phyloP scores from a whole-genome alignment of 352 stramenopile genomes.

The Globisporangium nodosum region DNA sequence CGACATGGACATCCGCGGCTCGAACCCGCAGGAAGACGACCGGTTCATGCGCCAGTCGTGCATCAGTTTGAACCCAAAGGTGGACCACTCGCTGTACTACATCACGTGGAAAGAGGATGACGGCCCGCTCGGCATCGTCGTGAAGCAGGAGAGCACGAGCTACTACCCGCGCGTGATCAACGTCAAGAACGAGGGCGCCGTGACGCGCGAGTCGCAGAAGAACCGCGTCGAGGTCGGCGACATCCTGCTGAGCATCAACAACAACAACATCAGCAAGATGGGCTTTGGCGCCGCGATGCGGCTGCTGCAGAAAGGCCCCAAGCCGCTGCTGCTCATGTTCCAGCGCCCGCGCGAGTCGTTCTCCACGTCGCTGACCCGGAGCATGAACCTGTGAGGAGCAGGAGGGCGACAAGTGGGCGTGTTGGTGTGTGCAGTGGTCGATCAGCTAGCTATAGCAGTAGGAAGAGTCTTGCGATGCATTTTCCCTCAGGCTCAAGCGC shows the following conservation, averaged over 20 bases:
- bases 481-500: too few species aligned
- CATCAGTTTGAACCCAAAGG: conserved; percentile 77
- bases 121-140: conserved; percentile 77
- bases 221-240: conserved; percentile 81
- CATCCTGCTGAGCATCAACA: conserved; percentile 83
- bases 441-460: too few species aligned
- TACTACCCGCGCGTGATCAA: conserved; percentile 87
- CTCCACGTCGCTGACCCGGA: conserved; percentile 22
- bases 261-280: conserved; percentile 91
- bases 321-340: conserved; percentile 85
- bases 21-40: conserved; percentile 69
- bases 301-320: conserved; percentile 79
- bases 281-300: conserved; percentile 83
- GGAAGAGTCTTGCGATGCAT: too few species aligned
- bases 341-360: conserved; percentile 49
- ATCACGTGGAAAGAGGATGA: conserved; percentile 89
- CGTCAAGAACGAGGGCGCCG: conserved; percentile 83
- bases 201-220: conserved; percentile 75
- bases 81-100: conserved; percentile 83
- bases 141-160: conserved; percentile 82
- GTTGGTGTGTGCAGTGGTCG: neutral
- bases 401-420: neutral
- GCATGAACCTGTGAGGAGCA: conserved; percentile 18
- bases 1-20: conserved; percentile 29
- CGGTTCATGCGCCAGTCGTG: conserved; percentile 59